These are phyloP conservation scores for Lignosus rhinocerotis DNA, from an alignment of 1,284 basidiomycete genomes.

Conservation along the genomic window DNA sequence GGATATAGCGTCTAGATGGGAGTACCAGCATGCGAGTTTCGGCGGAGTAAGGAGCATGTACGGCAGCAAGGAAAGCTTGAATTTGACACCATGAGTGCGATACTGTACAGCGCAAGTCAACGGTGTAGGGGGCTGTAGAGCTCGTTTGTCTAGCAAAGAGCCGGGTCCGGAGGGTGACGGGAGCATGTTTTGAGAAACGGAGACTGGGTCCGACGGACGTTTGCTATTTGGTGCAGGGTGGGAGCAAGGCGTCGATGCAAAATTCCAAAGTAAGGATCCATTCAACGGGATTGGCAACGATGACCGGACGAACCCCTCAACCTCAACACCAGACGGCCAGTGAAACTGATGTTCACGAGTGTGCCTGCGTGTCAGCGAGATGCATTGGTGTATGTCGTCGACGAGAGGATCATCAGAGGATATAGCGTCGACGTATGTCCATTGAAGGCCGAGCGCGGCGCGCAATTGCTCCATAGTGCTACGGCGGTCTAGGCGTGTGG, in stretches of 20 bases:
- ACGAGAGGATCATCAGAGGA: conserved; percentile 41
- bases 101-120: conserved; percentile 54
- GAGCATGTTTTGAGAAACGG: not conserved
- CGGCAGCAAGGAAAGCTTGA: conserved; percentile 40
- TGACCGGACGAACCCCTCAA: conserved; percentile 31
- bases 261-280: conserved; percentile 33
- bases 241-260: conserved; percentile 28
- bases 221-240: not conserved
- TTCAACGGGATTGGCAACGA: not conserved
- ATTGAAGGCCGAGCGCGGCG: conserved; percentile 44
- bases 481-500: conserved; percentile 50
- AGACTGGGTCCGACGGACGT: not conserved
- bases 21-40: conserved; percentile 75
- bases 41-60: conserved; percentile 55
- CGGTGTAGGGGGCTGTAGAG: conserved; percentile 19
- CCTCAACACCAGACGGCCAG: conserved; percentile 41
- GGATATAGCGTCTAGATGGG: conserved; percentile 61
- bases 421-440: conserved; percentile 56
- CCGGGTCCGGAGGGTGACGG: not conserved
- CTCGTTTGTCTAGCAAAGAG: not conserved
- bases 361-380: conserved; percentile 37
- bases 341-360: conserved; percentile 26
- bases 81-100: conserved; percentile 39
- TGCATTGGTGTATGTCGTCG: conserved; percentile 41
- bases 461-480: conserved; percentile 56